Percentiles rank a stretch among this genome's conserved stretches.
These are phyloP conservation scores for Cardamine chenopodiifolia DNA, from an alignment of 345 rosid genomes.

Conservation along the genomic window DNA sequence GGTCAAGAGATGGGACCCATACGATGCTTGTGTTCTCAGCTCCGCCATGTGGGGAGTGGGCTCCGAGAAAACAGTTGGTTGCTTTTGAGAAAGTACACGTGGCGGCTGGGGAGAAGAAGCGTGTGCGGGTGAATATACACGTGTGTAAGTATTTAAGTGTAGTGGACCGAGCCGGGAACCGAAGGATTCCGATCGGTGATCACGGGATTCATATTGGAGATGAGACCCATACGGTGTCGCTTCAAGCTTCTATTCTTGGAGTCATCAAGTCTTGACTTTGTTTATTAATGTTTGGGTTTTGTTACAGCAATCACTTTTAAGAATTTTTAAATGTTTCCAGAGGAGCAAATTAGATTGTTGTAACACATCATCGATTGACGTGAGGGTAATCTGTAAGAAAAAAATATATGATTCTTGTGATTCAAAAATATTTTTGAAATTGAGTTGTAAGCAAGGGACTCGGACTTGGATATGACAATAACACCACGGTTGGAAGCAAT, in stretches of 20 bases:
- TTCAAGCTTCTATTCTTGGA: slow-evolving; percentile 59
- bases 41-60: slow-evolving; percentile 74
- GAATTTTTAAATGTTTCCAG: neutral
- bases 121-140: slow-evolving; percentile 65
- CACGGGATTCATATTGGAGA: slow-evolving; percentile 75
- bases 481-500: too few species aligned
- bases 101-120: slow-evolving; percentile 51
- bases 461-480: too few species aligned
- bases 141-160: slow-evolving; percentile 87
- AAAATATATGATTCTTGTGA: slow-evolving; percentile 8
- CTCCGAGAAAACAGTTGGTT: slow-evolving; percentile 70
- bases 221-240: slow-evolving; percentile 58
- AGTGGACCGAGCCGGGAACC: slow-evolving; percentile 72
- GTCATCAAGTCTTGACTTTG: slow-evolving; percentile 51
- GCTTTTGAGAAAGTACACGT: slow-evolving; percentile 69
- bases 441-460: neutral
- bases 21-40: slow-evolving; percentile 68
- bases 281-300: neutral
- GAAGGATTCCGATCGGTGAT: slow-evolving; percentile 84
- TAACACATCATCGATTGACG: slow-evolving; percentile 1
- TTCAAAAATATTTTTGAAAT: neutral
- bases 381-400: neutral
- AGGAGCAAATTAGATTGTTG: slow-evolving; percentile 21
- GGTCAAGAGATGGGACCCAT: slow-evolving; percentile 67
- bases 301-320: neutral